Conservation (phyloP, 768 basidiomycete genomes). For the Scleroderma bovista region DNA sequence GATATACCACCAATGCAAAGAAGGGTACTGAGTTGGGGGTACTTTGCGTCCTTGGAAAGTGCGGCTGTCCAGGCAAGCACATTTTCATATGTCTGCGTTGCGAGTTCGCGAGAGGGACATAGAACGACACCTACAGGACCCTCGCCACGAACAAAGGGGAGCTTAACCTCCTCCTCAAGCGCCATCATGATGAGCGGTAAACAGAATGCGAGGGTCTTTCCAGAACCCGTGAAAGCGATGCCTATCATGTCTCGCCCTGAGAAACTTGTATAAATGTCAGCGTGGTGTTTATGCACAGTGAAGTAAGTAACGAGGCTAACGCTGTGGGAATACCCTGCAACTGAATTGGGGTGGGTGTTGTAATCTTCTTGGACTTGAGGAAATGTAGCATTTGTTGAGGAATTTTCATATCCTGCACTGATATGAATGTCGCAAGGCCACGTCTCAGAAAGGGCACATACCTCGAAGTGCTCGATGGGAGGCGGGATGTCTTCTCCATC, state of each 20-base stretch:
- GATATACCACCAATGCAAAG: conserved; percentile 97
- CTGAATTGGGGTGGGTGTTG: conserved; percentile 90
- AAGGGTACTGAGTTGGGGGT: conserved; percentile 82
- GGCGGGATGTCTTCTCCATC: conserved; percentile 93
- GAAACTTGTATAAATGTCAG: conserved; percentile 49
- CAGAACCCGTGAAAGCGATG: conserved; percentile 98
- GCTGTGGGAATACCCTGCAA: conserved; percentile 95
- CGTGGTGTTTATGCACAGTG: not conserved
- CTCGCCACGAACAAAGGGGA: conserved; percentile 89
- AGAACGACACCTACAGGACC: conserved; percentile 96
- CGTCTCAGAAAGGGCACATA: conserved; percentile 25
- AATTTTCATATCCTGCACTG: conserved; percentile 92
- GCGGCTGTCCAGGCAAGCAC: conserved; percentile 80
- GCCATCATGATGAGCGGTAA: conserved; percentile 97
- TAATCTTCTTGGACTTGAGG: conserved; percentile 81
- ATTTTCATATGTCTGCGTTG: conserved; percentile 96
- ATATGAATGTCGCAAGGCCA: conserved; percentile 6
- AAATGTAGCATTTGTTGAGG: conserved; percentile 78
- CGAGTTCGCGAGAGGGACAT: conserved; percentile 95
- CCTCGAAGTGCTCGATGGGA: conserved; percentile 84
- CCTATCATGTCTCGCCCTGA: conserved; percentile 97
- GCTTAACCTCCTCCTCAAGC: conserved; percentile 85
- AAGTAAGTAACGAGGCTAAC: conserved; percentile 40
- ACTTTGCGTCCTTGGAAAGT: conserved; percentile 71
- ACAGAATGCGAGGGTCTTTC: conserved; percentile 98